phyloP scores from a whole-genome alignment of 2,329 filamentous ascomycete species.

The Cercospora citrullina region DNA sequence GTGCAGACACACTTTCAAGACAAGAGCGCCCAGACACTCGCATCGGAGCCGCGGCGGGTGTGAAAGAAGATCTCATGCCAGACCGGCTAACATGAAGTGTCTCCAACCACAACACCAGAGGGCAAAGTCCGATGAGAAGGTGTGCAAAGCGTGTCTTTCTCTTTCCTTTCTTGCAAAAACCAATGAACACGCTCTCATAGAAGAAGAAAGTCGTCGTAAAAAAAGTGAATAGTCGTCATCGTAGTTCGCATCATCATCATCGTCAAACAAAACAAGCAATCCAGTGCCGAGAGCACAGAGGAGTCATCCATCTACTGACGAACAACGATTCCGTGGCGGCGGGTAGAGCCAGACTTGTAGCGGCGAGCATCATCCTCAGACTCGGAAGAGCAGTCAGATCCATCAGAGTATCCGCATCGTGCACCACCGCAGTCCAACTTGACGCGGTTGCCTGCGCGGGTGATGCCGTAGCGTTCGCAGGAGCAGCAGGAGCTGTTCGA shows the following conservation, averaged over 20 bases:
- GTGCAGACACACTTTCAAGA: neutral
- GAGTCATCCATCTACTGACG: constrained; percentile 25
- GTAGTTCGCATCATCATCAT: neutral
- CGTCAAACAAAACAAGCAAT: constrained; percentile 5
- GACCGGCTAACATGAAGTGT: neutral
- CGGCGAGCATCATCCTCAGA: constrained; percentile 51
- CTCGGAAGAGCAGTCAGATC: constrained; percentile 68
- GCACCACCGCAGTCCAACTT: constrained; percentile 93
- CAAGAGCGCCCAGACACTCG: neutral
- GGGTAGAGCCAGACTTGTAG: constrained; percentile 40
- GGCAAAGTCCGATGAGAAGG: neutral
- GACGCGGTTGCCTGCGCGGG: constrained; percentile 82
- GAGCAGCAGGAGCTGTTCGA: constrained; percentile 66
- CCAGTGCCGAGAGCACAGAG: constrained; percentile 6
- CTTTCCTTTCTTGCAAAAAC: neutral
- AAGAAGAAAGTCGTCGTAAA: neutral
- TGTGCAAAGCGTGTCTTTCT: constrained; percentile 6
- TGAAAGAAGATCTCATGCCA: neutral
- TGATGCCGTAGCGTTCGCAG: constrained; percentile 96
- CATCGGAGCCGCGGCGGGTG: neutral
- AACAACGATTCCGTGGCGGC: constrained; percentile 50
- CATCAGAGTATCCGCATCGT: constrained; percentile 78
- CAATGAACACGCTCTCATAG: constrained; percentile 5
- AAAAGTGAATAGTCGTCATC: constrained; percentile 2
- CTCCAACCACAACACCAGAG: neutral